Conservation (phyloP, 2,329 filamentous ascomycete species). For the Fusarium poae region DNA sequence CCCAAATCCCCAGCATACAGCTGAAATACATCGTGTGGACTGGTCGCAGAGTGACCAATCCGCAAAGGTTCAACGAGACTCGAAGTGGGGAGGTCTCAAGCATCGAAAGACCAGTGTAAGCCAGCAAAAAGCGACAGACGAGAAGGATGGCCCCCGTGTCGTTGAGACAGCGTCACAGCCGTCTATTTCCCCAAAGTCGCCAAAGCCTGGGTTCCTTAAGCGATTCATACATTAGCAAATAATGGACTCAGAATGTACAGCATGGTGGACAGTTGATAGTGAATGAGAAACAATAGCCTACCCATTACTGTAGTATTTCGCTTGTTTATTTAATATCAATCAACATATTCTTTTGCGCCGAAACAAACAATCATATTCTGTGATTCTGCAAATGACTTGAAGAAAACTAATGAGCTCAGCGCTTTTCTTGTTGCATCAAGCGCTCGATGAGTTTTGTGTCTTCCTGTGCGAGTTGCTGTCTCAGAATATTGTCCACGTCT, state of each 20-base stretch:
- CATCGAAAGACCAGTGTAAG: conserved; percentile 56
- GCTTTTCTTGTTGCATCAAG: conserved; percentile 61
- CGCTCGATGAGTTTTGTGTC: conserved; percentile 64
- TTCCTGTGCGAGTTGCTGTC: conserved; percentile 61
- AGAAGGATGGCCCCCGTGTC: conserved; percentile 28
- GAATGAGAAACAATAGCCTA: conserved; percentile 29
- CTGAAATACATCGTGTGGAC: conserved; percentile 62
- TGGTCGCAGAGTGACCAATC: conserved; percentile 71
- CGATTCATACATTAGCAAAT: conserved; percentile 58
- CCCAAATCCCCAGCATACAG: conserved; percentile 34
- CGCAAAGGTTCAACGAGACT: conserved; percentile 57
- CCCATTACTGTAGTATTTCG: conserved; percentile 36
- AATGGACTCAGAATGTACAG: conserved; percentile 1
- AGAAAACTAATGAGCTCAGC: conserved; percentile 34
- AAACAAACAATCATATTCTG: background rate
- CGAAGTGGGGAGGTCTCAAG: conserved; percentile 62
- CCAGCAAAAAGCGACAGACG: conserved; percentile 45
- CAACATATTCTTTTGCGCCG: background rate
- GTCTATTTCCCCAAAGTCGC: conserved; percentile 50
- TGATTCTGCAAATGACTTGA: background rate
- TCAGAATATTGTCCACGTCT: conserved; percentile 56
- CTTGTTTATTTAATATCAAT: conserved; percentile 27
- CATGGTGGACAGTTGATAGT: conserved; percentile 6
- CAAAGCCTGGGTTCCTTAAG: conserved; percentile 58
- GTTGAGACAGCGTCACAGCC: conserved; percentile 13